phyloP scores from a whole-genome alignment of 202 grass and related monocot genomes.

The Brachypodium distachyon region DNA sequence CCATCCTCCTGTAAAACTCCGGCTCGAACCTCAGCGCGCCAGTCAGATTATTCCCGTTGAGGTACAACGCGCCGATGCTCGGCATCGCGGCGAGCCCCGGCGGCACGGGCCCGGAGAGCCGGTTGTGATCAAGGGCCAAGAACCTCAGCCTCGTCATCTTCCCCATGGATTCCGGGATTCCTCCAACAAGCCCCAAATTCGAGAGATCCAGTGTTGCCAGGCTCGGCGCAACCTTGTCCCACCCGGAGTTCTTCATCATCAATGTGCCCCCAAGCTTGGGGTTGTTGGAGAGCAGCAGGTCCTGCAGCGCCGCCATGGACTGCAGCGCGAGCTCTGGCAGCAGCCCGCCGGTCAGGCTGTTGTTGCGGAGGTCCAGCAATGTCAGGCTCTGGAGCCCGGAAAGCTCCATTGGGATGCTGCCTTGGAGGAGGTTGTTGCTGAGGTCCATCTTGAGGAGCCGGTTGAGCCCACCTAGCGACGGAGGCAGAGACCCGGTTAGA shows the following conservation, averaged over 20 bases:
- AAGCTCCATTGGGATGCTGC: slow-evolving; percentile 52
- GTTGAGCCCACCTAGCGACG: slow-evolving; percentile 51
- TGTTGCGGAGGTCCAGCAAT: slow-evolving; percentile 78
- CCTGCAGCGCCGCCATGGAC: slow-evolving; percentile 46
- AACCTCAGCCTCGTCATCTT: slow-evolving; percentile 39
- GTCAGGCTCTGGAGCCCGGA: slow-evolving; percentile 38
- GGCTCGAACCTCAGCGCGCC: slow-evolving; percentile 53
- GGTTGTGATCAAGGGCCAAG: slow-evolving; percentile 65
- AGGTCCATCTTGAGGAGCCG: slow-evolving; percentile 81
- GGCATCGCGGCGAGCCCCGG: slow-evolving; percentile 38
- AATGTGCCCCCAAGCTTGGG: slow-evolving; percentile 48
- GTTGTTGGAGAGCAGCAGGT: slow-evolving; percentile 77
- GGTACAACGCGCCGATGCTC: slow-evolving; percentile 55
- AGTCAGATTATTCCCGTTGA: slow-evolving; percentile 85
- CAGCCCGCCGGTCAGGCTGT: slow-evolving; percentile 49
- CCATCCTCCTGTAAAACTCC: slow-evolving; percentile 71
- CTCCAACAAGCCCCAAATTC: slow-evolving; percentile 15
- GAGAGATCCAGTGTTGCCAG: slow-evolving; percentile 69
- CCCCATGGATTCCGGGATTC: slow-evolving; percentile 56
- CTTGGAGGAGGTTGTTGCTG: slow-evolving; percentile 55
- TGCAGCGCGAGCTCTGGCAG: slow-evolving; percentile 28
- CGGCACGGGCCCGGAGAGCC: slow-evolving; percentile 41
- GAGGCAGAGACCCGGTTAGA: slow-evolving; percentile 74
- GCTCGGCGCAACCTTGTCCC: slow-evolving; percentile 28
- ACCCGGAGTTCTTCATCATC: slow-evolving; percentile 11